Evolutionary conservation across 192 early-diverging fungal species (phyloP), one percentile per base, ranked within the genome.

Genomic region (Coemansia sp.): DNA sequence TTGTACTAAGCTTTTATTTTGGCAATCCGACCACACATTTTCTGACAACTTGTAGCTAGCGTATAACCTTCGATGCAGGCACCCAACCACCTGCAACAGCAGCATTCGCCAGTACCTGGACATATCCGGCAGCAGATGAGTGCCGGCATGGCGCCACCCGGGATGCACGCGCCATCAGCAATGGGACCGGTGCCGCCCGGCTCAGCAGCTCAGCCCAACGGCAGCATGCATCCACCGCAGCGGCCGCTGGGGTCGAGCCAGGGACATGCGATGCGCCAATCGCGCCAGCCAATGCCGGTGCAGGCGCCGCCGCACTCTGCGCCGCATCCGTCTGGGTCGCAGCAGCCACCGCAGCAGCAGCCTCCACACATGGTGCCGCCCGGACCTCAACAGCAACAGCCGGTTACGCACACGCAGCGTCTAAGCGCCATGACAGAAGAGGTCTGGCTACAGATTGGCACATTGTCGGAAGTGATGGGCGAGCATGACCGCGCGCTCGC

Each of bases 401-500:
- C 22, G 4, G 56, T 60, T 21, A 75, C 72, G 21, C 25, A 72
- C 0, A 45, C 78, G 1, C 78, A 80, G 69, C 67, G 72, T 5
- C 72, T 80, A 14, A 80, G 69, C 51, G 60, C 72, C 3, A 65
- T 72, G 60, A 75, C 71, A 10, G 78, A 80, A 22, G 65, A 75
- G 6, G 65, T 70, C 19, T 80, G 78, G 78, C 60, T 75, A 59
- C 78, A 80, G 48, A 80, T 80, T 47, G 78, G 74, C 67, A 71
- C 82, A 15, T 65, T 92, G 24, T 82, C 87, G 0, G 90, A 92
- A 66, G 54, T 66, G 11, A 82, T 92, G 90, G 79, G 84, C 52
- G 93, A 97, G 41, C 85, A 82, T 6, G 97, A 97, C 53, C 85
- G 90, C 32, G 95, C 97, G 2, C 83, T 94, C 59, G 79, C 72